Conservation (phyloP, 2,329 filamentous ascomycete species). For the Saccharata proteae region DNA sequence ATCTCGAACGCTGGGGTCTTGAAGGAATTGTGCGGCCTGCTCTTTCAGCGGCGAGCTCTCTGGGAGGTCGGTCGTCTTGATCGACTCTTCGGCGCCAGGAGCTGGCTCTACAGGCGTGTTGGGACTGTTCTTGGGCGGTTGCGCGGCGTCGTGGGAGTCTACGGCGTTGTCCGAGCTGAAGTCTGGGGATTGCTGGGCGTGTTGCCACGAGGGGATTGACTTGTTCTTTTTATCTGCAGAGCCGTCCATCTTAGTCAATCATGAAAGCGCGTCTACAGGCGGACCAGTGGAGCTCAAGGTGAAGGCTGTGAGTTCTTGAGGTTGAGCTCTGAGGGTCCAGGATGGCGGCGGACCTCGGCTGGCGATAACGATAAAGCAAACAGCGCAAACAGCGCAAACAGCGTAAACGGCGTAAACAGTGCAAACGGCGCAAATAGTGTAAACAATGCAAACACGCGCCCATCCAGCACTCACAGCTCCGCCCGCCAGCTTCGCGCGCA, state of each 20-base stretch:
- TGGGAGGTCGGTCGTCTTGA: slow-evolving; percentile 6
- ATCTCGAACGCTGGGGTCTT: slow-evolving; percentile 59
- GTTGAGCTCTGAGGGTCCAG: not conserved
- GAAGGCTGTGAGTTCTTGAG: not conserved
- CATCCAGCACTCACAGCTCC: too few relatives aligned
- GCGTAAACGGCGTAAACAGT: too few relatives aligned
- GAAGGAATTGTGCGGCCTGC: slow-evolving; percentile 63
- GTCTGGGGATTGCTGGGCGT: too few relatives aligned
- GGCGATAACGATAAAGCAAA: too few relatives aligned
- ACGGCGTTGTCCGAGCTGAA: slow-evolving; percentile 7
- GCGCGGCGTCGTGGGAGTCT: slow-evolving; percentile 3
- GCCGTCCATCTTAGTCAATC: not conserved
- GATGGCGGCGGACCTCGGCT: too few relatives aligned
- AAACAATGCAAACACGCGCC: too few relatives aligned
- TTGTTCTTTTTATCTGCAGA: slow-evolving; percentile 11
- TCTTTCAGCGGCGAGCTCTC: slow-evolving; percentile 34
- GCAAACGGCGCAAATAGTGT: too few relatives aligned
- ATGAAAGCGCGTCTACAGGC: not conserved
- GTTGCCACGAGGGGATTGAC: slow-evolving; percentile 25
- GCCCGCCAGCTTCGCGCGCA: too few relatives aligned
- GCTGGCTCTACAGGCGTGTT: too few relatives aligned
- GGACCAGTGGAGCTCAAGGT: not conserved
- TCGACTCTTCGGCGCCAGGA: not conserved
- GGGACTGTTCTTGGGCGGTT: too few relatives aligned
- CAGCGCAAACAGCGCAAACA: too few relatives aligned